Percentiles rank a stretch among this genome's conserved stretches.
These are phyloP conservation scores for Aspergillus proliferans DNA, from an alignment of 2,329 filamentous ascomycete genomes.

Conservation along the genomic window DNA sequence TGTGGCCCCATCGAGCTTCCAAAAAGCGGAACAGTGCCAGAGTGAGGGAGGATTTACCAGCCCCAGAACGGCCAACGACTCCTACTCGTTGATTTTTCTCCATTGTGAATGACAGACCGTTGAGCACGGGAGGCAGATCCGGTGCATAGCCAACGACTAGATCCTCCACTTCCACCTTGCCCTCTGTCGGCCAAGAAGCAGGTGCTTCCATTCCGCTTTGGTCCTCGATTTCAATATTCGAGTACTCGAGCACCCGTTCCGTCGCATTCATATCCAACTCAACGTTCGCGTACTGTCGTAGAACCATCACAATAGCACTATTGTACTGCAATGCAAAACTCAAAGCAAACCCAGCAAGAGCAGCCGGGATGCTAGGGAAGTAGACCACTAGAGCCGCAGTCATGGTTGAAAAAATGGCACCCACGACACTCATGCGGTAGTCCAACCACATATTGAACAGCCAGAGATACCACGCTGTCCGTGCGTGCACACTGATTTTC, in stretches of 20 bases:
- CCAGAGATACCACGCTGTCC: constrained; percentile 61
- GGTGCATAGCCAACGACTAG: constrained; percentile 65
- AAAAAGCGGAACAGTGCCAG: constrained; percentile 21
- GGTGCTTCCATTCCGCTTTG: constrained; percentile 57
- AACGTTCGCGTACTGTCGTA: constrained; percentile 63
- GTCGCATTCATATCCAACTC: constrained; percentile 75
- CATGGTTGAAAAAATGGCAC: constrained; percentile 60
- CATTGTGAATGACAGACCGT: constrained; percentile 15
- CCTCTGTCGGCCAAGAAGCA: constrained; percentile 68
- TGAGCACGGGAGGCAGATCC: constrained; percentile 49
- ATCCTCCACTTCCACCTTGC: constrained; percentile 64
- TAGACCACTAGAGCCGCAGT: constrained; percentile 61
- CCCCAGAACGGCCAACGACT: constrained; percentile 25
- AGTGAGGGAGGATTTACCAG: constrained; percentile 22
- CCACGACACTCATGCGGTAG: constrained; percentile 66
- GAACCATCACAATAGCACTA: constrained; percentile 58
- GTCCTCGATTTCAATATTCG: constrained; percentile 60
- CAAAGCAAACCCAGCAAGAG: constrained; percentile 69
- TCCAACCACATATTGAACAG: constrained; percentile 72
- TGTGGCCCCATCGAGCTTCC: constrained; percentile 14
- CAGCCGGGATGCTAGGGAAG: constrained; percentile 57
- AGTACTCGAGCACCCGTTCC: constrained; percentile 71
- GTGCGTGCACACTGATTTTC: constrained; percentile 61
- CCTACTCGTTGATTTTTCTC: constrained; percentile 19
- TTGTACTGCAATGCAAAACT: constrained; percentile 69